Base-by-base conservation (phyloP, 108 stramenopile genomes). In the Schizochytrium sp. region DNA sequence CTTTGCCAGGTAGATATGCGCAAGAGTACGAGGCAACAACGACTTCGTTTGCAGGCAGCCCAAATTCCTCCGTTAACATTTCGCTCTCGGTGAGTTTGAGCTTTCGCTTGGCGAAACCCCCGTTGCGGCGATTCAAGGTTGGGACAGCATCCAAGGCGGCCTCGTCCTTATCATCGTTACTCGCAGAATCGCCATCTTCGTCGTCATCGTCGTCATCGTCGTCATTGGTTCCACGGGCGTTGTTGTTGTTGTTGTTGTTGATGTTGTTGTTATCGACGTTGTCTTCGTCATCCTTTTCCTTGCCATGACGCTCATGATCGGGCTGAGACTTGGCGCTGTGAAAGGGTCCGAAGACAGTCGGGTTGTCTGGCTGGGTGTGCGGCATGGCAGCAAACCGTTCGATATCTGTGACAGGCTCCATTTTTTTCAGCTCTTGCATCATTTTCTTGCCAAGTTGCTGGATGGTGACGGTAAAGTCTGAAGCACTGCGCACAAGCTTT, bases 1-100 rank as follows among this genome's bases (percentile, higher is more conserved):
- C 76, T 23, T 83, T 83, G 45, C 76, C 76, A 12, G 76, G 76
- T 45, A 83, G 76, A 53, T 83, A 83, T 0, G 76, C 76, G 51
- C 76, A 83, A 53, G 76, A 83, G 28, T 53, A 83, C 25, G 76
- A 83, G 18, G 76, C 76, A 12, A 83, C 76, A 12, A 83, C 28
- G 48, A 23, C 23, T 83, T 83, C 76, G n/a, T 83, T 53, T 34
- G 76, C 23, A 34, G 76, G 76, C 6, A 83, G 51, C 6, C 51
- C 48, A 83, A 53, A 83, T 34, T 53, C 76, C 2, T 83, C 48
- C 48, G 51, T 53, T 6, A 53, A 3, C 48, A 53, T 53, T 45
- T 53, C 48, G 51, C 48, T 53, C n/a, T 47, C 76, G 1, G 76
- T 83, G 76, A 47, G 76, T 3, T 47, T 53, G 25, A 83, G 6